These are phyloP conservation scores for Spirogloea muscicola DNA, from an alignment of 139 green algal species.

Conservation along the genomic window DNA sequence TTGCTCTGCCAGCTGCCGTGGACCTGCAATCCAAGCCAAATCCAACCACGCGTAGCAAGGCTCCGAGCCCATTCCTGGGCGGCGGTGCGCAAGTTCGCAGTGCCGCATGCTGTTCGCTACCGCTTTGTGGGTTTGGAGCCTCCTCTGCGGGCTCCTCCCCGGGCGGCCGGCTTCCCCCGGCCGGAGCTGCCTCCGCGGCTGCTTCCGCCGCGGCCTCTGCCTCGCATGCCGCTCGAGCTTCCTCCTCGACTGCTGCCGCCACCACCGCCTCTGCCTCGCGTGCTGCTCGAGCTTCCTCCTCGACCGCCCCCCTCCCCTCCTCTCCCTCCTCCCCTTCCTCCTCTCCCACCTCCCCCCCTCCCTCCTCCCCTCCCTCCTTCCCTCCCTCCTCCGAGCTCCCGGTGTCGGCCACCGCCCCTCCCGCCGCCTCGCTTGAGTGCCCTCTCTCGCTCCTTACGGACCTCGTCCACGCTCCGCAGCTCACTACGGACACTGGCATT, in stretches of 20 bases:
- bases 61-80: no score
- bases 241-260: not conserved
- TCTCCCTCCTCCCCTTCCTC: not conserved
- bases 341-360: not conserved
- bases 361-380: not conserved
- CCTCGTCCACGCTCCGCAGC: constrained; percentile 19
- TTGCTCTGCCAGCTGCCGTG: no score
- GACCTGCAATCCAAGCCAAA: no score
- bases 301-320: not conserved
- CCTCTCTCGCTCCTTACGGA: constrained; percentile 7
- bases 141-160: no score
- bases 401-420: not conserved
- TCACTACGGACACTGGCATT: constrained; percentile 21
- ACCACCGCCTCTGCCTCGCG: not conserved
- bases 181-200: no score
- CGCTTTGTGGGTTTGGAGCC: no score
- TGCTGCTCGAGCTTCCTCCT: not conserved
- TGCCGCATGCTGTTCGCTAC: no score
- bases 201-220: no score
- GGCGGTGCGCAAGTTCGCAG: no score
- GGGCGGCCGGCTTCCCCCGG: no score
- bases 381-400: not conserved
- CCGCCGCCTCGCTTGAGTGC: not conserved
- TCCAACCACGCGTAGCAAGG: no score
- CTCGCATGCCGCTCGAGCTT: no score